Evolutionary conservation across 2,329 filamentous ascomycete species (phyloP), one percentile per base, ranked within the genome.

Genomic region (Penicillium sp.): DNA sequence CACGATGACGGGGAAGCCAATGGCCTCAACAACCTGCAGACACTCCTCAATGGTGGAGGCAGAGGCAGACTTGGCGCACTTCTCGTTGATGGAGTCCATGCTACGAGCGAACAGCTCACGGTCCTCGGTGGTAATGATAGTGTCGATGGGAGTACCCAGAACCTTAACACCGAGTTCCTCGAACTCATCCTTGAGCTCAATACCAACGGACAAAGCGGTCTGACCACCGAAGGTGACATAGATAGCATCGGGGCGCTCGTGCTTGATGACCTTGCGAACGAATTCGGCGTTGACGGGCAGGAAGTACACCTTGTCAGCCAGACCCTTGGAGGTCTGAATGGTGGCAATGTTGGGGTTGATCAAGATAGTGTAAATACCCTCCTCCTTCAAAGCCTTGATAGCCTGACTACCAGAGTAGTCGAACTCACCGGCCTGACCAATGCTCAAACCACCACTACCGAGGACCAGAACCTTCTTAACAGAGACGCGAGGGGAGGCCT

Each of bases 281-380:
- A 97, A 98, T 53, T 98, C 93, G 57, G 93, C 90, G 60, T 93
- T 98, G 73, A 99, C 95, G 1, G 95, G 95, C 44, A 98, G 82
- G 83, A 98, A 99, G 80, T 98, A 99, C 51, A 99, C 95, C 82
- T 98, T 98, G 77, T 99, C 95, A 14, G 95, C 95, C 53, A 99
- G 82, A 63, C 95, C 95, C 80, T 97, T 97, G 53, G 95, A 98
- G 4, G 95, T 99, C 76, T 99, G 95, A 62, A 98, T 98, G 0
- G 95, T 99, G 65, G 95, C 95, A 73, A 99, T 98, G 75, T 99
- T 99, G 57, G 95, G 95, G 80, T 99, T 99, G 83, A 99, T 98
- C 62, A 99, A 82, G 62, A 99, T 89, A 3, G 95, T 97, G 81
- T 97, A 98, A 69, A 98, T 97, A 60, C 93, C 93, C 78, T 98